A percentile compares a stretch with the other conserved stretches of the same genome.
Evolutionary conservation across 1,139 yeast species (phyloP).

Genomic region (Pichia sp.): DNA sequence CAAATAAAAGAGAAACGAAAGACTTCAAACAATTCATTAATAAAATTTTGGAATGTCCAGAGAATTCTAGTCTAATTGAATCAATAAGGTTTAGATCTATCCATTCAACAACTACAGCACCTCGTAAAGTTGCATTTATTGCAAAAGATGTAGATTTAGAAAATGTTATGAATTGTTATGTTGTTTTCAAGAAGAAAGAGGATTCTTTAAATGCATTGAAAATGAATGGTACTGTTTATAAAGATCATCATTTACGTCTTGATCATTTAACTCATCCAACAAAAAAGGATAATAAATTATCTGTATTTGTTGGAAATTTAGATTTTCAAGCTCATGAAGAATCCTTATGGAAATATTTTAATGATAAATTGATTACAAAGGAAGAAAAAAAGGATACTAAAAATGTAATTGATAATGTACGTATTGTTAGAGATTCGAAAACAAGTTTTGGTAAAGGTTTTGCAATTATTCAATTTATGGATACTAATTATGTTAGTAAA

Average conservation of each 20-base stretch:
- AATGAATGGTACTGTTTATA: constrained; percentile 65
- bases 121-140: constrained; percentile 88
- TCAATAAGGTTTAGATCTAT: constrained; percentile 89
- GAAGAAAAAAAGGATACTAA: constrained; percentile 44
- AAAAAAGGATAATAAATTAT: constrained; percentile 74
- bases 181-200: constrained; percentile 56
- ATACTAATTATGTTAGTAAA: constrained; percentile 71
- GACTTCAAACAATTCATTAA: constrained; percentile 58
- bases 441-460: constrained; percentile 97
- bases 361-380: constrained; percentile 27
- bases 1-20: constrained; percentile 56
- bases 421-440: constrained; percentile 85
- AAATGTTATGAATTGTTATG: constrained; percentile 80
- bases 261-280: constrained; percentile 92
- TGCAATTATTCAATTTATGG: constrained; percentile 89
- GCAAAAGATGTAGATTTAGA: constrained; percentile 71
- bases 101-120: constrained; percentile 81
- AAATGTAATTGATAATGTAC: constrained; percentile 56
- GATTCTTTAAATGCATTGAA: constrained; percentile 47
- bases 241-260: constrained; percentile 74
- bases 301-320: constrained; percentile 88
- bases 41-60: constrained; percentile 27
- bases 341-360: constrained; percentile 78
- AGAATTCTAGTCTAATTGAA: constrained; percentile 34
- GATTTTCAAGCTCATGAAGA: constrained; percentile 94